Base-by-base conservation (phyloP, 2,329 filamentous ascomycete species). In the Arthrobotrys musiformis region DNA sequence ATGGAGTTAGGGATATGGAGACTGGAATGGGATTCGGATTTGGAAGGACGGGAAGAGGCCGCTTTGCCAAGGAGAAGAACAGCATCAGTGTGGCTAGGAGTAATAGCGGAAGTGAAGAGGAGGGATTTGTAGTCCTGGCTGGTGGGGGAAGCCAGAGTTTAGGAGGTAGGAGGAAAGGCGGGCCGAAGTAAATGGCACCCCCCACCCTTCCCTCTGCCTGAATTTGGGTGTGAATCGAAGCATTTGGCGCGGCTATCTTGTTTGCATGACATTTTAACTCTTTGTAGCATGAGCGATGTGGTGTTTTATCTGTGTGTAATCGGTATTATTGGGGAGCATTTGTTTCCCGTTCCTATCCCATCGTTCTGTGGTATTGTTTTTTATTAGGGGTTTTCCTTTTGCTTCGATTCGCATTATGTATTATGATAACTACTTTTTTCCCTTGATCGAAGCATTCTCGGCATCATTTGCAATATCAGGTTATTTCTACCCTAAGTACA, bases 1-100 rank as follows among this genome's bases (percentile, higher is more conserved):
- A 77, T 11, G 73, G 73, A 9, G 73, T 77, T 0, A 48, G 73
- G 19, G 73, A 77, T 70, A 77, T 70, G 66, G 73, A 77, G 24
- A 61, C 40, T 1, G 66, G 60, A 2, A 72, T 72, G 50, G 72
- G 72, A 28, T 70, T 77, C 46, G 73, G 73, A 37, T 77, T 77
- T 26, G 73, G 73, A 24, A 70, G 66, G 15, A 42, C 66, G 6
- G 42, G 42, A 37, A 37, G 66, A 19, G 52, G 73, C 7, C n/a
- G 73, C 15, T 77, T 70, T 26, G 60, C 66, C 19, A 77, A 77
- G 61, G 73, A 77, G 73, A 77, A 77, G 66, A 77, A 70, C 17
- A 77, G 73, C 28, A 67, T 77, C 13, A 77, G 73, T 17, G 66
- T 77, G 4, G 50, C 52, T 30, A 61, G 60, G 54, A 62, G 40